Conservation (phyloP, 1,284 basidiomycete species). For the Heliocybe sulcata region DNA sequence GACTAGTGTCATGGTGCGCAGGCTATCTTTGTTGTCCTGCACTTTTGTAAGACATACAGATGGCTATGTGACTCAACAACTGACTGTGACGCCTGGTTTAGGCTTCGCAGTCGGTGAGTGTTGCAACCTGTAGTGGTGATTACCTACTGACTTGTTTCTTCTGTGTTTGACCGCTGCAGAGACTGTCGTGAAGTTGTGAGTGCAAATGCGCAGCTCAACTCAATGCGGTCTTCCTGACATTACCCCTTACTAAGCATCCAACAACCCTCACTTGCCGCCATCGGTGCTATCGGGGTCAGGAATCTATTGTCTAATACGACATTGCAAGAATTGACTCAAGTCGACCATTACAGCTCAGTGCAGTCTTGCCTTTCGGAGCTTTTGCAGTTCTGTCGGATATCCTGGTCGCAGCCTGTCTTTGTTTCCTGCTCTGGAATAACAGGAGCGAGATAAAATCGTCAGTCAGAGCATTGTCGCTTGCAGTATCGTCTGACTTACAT, state of each 20-base stretch:
- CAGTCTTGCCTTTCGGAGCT: neutral
- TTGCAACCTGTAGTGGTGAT: too few species aligned
- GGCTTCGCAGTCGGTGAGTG: neutral
- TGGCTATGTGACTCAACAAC: neutral
- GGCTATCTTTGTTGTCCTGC: neutral
- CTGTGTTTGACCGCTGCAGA: neutral
- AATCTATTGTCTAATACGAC: too few species aligned
- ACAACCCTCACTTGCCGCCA: too few species aligned
- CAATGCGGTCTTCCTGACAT: too few species aligned
- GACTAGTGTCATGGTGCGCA: neutral
- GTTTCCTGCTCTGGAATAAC: neutral
- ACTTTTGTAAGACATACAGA: neutral
- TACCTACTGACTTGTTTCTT: neutral
- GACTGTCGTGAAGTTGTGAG: neutral
- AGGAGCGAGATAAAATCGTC: neutral
- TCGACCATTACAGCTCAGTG: neutral
- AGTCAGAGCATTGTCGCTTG: neutral
- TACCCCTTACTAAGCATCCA: too few species aligned
- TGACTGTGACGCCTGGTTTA: too few species aligned
- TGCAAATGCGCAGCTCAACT: neutral
- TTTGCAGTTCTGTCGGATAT: neutral
- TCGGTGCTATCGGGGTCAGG: too few species aligned
- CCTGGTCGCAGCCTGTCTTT: neutral
- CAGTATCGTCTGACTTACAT: neutral
- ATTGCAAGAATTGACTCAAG: too few species aligned